Base-by-base conservation (phyloP, 116 monocot genomes). In the Trichopus zeylanicus region DNA sequence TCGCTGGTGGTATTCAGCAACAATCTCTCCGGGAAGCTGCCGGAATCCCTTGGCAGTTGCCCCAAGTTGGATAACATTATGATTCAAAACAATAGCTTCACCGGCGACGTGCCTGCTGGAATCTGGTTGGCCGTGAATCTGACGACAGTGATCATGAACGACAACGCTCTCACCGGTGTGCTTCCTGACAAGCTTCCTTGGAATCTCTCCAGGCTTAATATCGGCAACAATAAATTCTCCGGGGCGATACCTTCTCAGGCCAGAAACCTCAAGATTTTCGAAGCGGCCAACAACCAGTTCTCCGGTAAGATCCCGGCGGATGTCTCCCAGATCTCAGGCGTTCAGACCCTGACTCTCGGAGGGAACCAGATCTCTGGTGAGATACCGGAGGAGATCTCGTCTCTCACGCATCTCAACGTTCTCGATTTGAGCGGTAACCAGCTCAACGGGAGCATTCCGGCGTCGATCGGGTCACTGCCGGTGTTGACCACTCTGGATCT, bases 371-470 rank as follows among this genome's bases (percentile, higher is more conserved):
- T 53, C 10, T 23, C 35, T n/a, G 53, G 53, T n/a, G 15, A 30
- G 55, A 79, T 95, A 8, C 94, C 94, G 12, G 1, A 27, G 12
- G 55, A 35, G 13, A 69, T 89, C 24, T 51, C 57, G 0, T 16
- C n/a, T 1, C 52, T 86, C n/a, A 29, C 29, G 22, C 34, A 21
- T 3, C 78, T 95, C 4, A 70, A 59, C 15, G 56, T 31, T 6
- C 68, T 95, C 31, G 73, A 86, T 59, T 65, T 95, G 28, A 83
- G 83, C 67, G 31, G 19, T 7, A 81, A 91, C 48, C 57, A 65
- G 16, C 63, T 93, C 55, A 72, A 77, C 26, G 86, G 86, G 29
- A n/a, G 46, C 0, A 30, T 47, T 6, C 46, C 66, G 27, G 21
- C 22, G 0, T 0, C 4, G 19, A 39, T 30, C 30, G 22, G 6